These are phyloP conservation scores for Endocladia muricata DNA, from an alignment of 31 red algal genomes.

Conservation along the genomic window DNA sequence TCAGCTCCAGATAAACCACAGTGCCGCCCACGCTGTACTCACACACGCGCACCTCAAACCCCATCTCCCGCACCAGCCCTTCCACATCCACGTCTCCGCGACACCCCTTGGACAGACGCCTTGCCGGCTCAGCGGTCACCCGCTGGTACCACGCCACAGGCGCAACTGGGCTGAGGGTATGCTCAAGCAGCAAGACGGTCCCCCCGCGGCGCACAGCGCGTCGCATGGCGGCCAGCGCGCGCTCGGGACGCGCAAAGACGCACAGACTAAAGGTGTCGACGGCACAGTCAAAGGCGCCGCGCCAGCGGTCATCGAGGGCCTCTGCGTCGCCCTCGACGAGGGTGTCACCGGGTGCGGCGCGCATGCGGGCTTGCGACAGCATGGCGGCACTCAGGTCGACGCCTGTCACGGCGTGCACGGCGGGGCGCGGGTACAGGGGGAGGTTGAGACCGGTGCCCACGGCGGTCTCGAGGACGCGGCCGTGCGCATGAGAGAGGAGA, in stretches of 20 bases:
- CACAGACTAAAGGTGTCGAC: constrained; percentile 85
- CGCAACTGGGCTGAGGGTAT: constrained; percentile 31
- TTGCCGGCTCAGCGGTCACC: constrained; percentile 30
- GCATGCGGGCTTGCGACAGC: constrained; percentile 31
- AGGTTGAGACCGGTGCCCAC: constrained; percentile 84
- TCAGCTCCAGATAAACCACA: constrained; percentile 46
- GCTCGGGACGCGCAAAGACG: constrained; percentile 35
- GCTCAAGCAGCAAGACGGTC: constrained; percentile 67
- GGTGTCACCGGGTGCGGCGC: not conserved
- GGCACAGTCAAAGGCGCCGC: constrained; percentile 61
- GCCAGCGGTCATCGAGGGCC: not conserved
- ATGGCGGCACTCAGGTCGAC: constrained; percentile 58
- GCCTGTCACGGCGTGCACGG: constrained; percentile 50
- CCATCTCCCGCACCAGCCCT: constrained; percentile 21
- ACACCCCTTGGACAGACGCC: constrained; percentile 75
- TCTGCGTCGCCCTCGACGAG: constrained; percentile 22
- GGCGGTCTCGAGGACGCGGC: constrained; percentile 61
- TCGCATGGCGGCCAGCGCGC: constrained; percentile 63
- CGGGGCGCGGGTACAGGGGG: constrained; percentile 38
- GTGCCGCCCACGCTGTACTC: constrained; percentile 32
- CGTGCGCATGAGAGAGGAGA: constrained; percentile 41
- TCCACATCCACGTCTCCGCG: constrained; percentile 48
- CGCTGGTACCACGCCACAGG: constrained; percentile 67
- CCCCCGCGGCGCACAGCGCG: constrained; percentile 43
- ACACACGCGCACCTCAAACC: constrained; percentile 24